Base-by-base conservation (phyloP, 768 basidiomycete genomes). In the Candolleomyces efflorescens region DNA sequence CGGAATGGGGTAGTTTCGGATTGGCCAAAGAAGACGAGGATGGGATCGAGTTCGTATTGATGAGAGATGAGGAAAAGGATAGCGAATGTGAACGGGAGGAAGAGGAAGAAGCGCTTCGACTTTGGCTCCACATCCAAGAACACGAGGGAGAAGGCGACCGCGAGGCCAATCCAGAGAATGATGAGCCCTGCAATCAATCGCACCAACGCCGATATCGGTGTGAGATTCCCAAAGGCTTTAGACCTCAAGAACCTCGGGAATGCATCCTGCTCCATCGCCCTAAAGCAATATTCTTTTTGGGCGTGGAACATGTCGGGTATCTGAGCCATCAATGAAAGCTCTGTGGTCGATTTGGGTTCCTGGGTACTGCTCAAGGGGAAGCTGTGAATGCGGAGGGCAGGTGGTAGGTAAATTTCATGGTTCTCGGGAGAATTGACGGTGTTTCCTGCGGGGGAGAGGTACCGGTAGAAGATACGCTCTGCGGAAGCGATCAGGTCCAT, bases 1-100 rank as follows among this genome's bases (percentile, higher is more conserved):
- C 91, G 87, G 85, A 98, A 98, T 2, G 96, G 95, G 11, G 94
- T 97, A 41, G 95, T 97, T 71, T 98, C 97, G 45, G 94, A 95
- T 70, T 92, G 91, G 59, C 87, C 87, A 66, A 98, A 74, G 75
- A 98, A 92, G 62, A 98, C 90, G 63, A 98, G 87, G 66, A 98
- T 78, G 11, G 97, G 97, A 69, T 98, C 96, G 53, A 98, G 87
- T 71, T 97, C 94, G 73, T 98, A 98, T 71, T 95, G 94, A 68
- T 97, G 92, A 15, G 95, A 93, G 57, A 98, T 80, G 62, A 99
- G 86, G 78, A 90, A 91, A 63, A 97, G 87, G 66, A 91, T 75
- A 55, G 95, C 92, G 63, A 98, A 69, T 20, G 89, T 79, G 73
- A 97, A 98, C 0, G 97, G 96, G 24, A 98, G 80, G 77, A 98